phyloP scores from a whole-genome alignment of 2,329 filamentous ascomycete species.

The Trichothecium roseum region DNA sequence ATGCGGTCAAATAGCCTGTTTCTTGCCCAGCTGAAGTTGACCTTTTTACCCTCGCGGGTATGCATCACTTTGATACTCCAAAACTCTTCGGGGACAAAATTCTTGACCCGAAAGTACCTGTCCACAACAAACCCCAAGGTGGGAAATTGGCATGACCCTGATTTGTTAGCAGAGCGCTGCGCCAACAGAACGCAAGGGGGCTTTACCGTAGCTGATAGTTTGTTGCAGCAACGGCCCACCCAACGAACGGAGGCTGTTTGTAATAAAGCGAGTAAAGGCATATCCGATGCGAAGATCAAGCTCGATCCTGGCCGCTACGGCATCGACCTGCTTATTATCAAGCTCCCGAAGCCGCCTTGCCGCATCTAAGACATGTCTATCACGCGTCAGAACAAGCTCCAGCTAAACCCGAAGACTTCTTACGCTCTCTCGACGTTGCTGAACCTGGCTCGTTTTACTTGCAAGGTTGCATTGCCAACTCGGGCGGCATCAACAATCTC shows the following conservation, averaged over 20 bases:
- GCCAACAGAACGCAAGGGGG: not conserved
- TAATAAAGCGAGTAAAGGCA: conserved; percentile 84
- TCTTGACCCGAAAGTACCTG: conserved; percentile 84
- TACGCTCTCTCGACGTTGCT: conserved; percentile 92
- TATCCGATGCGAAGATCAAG: conserved; percentile 87
- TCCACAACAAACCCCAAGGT: conserved; percentile 96
- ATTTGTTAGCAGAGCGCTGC: conserved; percentile 4
- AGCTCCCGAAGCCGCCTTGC: conserved; percentile 67
- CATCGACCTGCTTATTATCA: conserved; percentile 78
- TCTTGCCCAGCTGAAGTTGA: conserved; percentile 76
- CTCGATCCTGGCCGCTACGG: conserved; percentile 82
- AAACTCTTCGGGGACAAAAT: conserved; percentile 86
- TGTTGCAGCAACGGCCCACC: conserved; percentile 55
- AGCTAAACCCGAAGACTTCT: conserved; percentile 18
- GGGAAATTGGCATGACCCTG: conserved; percentile 89
- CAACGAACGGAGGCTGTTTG: conserved; percentile 62
- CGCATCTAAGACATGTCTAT: conserved; percentile 75
- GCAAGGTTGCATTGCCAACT: conserved; percentile 61
- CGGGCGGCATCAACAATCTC: conserved; percentile 78
- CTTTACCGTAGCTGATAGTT: conserved; percentile 72
- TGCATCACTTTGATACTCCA: conserved; percentile 87
- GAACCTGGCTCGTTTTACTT: conserved; percentile 80
- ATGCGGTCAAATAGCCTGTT: conserved; percentile 81
- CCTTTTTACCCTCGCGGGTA: conserved; percentile 63
- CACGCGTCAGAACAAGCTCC: conserved; percentile 4